Evolutionary conservation across 345 rosid species (phyloP).

Genomic region (Melaleuca quinquenervia): DNA sequence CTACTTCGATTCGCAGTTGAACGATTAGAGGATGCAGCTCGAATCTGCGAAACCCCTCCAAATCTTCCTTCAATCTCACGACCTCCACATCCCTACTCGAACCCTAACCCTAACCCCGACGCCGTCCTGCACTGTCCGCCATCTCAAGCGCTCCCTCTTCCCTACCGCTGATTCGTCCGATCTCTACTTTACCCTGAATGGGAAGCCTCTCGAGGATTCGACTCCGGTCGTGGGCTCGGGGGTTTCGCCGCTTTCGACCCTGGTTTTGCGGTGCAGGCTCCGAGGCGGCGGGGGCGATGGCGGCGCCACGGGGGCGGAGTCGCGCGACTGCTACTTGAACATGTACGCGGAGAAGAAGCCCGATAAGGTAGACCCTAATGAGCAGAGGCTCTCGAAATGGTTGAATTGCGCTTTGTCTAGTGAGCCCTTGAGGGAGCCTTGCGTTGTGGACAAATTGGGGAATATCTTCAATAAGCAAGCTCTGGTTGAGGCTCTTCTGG

Average conservation of each 20-base stretch:
- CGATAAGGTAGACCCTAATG: conserved; percentile 85
- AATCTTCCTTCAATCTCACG: conserved; percentile 40
- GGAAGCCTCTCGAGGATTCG: conserved; percentile 39
- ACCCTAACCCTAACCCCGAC: conserved; percentile 28
- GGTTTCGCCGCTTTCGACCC: conserved; percentile 47
- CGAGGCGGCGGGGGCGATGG: conserved; percentile 97
- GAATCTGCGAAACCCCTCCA: conserved; percentile 11
- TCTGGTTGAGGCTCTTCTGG: conserved; percentile 56
- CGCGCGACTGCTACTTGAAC: conserved; percentile 92
- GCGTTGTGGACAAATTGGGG: conserved; percentile 79
- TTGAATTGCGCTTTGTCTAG: conserved; percentile 67
- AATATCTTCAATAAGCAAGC: conserved; percentile 80
- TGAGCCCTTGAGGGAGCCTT: conserved; percentile 70
- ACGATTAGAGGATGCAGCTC: background rate
- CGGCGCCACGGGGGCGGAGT: conserved; percentile 96
- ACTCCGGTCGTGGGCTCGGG: conserved; percentile 24
- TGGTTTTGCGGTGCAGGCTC: conserved; percentile 41
- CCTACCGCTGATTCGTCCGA: conserved; percentile 12
- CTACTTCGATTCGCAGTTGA: background rate
- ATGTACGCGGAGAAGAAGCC: conserved; percentile 96
- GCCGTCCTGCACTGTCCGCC: conserved; percentile 25
- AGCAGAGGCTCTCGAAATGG: conserved; percentile 88
- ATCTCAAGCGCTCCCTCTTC: conserved; percentile 32
- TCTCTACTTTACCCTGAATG: conserved; percentile 49
- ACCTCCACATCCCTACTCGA: background rate